Percentiles rank a stretch among this genome's conserved stretches.
Evolutionary conservation across 352 stramenopile species (phyloP).

Genomic region (Phytophthora crassamura): DNA sequence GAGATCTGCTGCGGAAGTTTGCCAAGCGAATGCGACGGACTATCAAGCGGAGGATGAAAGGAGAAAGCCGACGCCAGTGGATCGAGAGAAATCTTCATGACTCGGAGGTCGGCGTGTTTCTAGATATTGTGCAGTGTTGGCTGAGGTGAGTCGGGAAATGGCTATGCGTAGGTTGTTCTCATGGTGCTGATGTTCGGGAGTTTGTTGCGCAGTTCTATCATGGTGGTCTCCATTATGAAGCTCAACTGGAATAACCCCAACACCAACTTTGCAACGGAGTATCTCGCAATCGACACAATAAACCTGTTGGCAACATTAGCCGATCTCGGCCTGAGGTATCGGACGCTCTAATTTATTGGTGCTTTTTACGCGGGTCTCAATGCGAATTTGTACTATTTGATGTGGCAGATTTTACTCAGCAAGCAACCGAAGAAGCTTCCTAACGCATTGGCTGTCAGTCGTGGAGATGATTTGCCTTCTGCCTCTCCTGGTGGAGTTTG

Average conservation of each 20-base stretch:
- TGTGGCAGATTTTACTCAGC: constrained; percentile 64
- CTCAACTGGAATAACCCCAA: constrained; percentile 62
- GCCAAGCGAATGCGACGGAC: constrained; percentile 36
- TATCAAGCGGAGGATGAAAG: constrained; percentile 69
- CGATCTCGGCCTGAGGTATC: constrained; percentile 56
- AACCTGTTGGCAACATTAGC: constrained; percentile 57
- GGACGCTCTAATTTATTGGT: background rate
- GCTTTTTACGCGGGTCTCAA: no score
- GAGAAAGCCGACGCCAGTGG: constrained; percentile 72
- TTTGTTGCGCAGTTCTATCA: constrained; percentile 40
- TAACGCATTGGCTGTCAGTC: constrained; percentile 68
- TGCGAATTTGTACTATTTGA: background rate
- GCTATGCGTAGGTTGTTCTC: background rate
- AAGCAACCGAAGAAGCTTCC: constrained; percentile 62
- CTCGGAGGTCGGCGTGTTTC: constrained; percentile 57
- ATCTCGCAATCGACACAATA: constrained; percentile 52
- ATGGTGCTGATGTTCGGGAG: background rate
- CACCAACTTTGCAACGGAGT: constrained; percentile 37
- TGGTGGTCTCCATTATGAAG: constrained; percentile 68
- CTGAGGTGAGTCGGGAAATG: constrained; percentile 41
- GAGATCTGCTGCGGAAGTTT: constrained; percentile 21
- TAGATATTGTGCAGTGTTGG: constrained; percentile 63
- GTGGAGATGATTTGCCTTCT: constrained; percentile 59
- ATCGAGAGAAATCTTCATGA: constrained; percentile 78
- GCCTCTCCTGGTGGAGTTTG: constrained; percentile 49